Percentiles rank a stretch among this genome's conserved stretches.
These are phyloP conservation scores for Hypomontagnella submonticulosa DNA, from an alignment of 495 filamentous ascomycete species.

Conservation along the genomic window DNA sequence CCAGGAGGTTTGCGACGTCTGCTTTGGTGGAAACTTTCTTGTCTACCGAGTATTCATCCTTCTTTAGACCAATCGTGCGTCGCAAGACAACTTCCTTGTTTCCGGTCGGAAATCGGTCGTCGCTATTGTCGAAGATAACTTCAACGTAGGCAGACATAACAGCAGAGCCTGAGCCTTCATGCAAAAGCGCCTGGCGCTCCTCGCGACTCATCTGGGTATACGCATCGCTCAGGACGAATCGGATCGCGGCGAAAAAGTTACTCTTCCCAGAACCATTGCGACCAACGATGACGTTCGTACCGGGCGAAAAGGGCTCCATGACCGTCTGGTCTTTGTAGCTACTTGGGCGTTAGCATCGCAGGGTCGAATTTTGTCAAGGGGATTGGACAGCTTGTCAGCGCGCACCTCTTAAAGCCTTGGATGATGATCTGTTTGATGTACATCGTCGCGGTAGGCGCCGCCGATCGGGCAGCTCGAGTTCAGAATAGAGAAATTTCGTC, in stretches of 20 bases:
- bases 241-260: slow-evolving; percentile 99
- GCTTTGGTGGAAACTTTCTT: slow-evolving; percentile 94
- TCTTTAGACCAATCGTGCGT: slow-evolving; percentile 95
- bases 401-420: slow-evolving; percentile 98
- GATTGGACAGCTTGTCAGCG: slow-evolving; percentile 16
- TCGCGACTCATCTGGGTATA: slow-evolving; percentile 97
- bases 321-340: slow-evolving; percentile 99
- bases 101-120: slow-evolving; percentile 95
- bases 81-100: slow-evolving; percentile 89
- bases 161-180: slow-evolving; percentile 95
- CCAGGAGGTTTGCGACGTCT: slow-evolving; percentile 95
- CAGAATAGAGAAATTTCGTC: slow-evolving; percentile 39
- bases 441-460: slow-evolving; percentile 68
- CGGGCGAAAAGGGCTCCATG: slow-evolving; percentile 97
- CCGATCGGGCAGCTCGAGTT: slow-evolving; percentile 49
- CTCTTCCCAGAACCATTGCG: slow-evolving; percentile 99
- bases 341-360: slow-evolving; percentile 37
- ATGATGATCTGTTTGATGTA: slow-evolving; percentile 99
- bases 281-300: slow-evolving; percentile 98
- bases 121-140: slow-evolving; percentile 97
- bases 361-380: neutral
- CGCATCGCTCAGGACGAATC: slow-evolving; percentile 97
- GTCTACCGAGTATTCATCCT: slow-evolving; percentile 98
- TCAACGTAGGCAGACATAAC: slow-evolving; percentile 99
- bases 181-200: slow-evolving; percentile 92